Percentiles rank a stretch among this genome's conserved stretches.
phyloP scores from a whole-genome alignment of 495 filamentous ascomycete species.

The Ramalina intermedia region DNA sequence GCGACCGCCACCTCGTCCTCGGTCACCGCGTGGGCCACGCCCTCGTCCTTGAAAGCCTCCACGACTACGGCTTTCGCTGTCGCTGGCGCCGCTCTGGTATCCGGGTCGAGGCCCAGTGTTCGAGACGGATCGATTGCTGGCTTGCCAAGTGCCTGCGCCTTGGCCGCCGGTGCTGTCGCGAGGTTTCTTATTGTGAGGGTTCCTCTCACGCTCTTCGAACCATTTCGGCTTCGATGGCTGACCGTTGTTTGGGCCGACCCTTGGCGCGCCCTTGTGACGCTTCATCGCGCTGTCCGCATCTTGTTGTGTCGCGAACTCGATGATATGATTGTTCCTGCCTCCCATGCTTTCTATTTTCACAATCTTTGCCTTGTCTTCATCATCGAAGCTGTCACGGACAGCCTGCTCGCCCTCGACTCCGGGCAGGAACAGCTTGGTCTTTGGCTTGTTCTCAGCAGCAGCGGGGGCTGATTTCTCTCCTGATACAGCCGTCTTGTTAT shows the following conservation, averaged over 20 bases:
- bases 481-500: constrained; percentile 13
- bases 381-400: constrained; percentile 59
- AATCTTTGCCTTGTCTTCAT: constrained; percentile 71
- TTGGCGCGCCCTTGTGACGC: constrained; percentile 28
- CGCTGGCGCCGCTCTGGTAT: constrained; percentile 70
- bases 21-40: constrained; percentile 25
- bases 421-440: constrained; percentile 72
- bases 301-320: constrained; percentile 60
- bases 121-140: constrained; percentile 43
- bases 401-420: constrained; percentile 65
- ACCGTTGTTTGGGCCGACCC: constrained; percentile 18
- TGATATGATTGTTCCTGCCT: constrained; percentile 55
- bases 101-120: constrained; percentile 43
- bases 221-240: constrained; percentile 59
- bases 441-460: constrained; percentile 37
- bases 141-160: constrained; percentile 58
- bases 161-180: constrained; percentile 33
- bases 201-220: constrained; percentile 49
- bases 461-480: constrained; percentile 23
- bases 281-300: constrained; percentile 64
- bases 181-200: constrained; percentile 29
- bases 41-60: constrained; percentile 20
- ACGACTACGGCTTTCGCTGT: constrained; percentile 61
- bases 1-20: constrained; percentile 30
- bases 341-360: constrained; percentile 62